These are phyloP conservation scores for Cerrena zonata DNA, from an alignment of 1,284 basidiomycete species.

Conservation along the genomic window DNA sequence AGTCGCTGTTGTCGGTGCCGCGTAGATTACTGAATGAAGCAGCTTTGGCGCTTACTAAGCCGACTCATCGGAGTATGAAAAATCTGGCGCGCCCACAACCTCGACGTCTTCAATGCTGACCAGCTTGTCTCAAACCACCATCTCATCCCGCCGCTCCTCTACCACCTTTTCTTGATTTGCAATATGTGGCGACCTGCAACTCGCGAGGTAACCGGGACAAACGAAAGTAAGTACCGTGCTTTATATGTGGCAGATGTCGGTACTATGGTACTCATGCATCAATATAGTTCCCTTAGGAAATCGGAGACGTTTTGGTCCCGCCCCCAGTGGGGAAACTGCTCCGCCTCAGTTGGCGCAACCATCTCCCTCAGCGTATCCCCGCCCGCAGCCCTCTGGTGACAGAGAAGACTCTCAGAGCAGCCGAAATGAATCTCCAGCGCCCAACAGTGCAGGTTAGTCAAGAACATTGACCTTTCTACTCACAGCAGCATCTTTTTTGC, in stretches of 20 bases:
- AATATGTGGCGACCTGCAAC: constrained; percentile 86
- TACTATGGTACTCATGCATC: constrained; percentile 14
- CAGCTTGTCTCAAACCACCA: not conserved
- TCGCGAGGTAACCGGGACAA: constrained; percentile 76
- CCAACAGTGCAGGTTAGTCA: constrained; percentile 30
- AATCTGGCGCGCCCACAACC: not conserved
- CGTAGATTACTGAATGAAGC: not conserved
- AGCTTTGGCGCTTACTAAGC: constrained; percentile 16
- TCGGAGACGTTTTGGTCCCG: constrained; percentile 83
- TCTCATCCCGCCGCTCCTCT: constrained; percentile 1
- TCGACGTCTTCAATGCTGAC: constrained; percentile 4
- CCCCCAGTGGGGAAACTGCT: constrained; percentile 65
- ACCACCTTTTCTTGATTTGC: constrained; percentile 31
- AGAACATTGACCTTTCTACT: constrained; percentile 12
- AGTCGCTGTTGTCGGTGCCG: constrained; percentile 1
- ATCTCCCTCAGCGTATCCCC: constrained; percentile 76
- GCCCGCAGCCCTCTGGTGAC: constrained; percentile 49
- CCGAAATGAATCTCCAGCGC: constrained; percentile 42
- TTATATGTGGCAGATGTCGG: constrained; percentile 10
- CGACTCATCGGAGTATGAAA: constrained; percentile 17
- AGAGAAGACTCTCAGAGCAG: constrained; percentile 45
- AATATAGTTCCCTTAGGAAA: constrained; percentile 70
- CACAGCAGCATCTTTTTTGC: constrained; percentile 14
- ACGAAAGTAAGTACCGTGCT: constrained; percentile 52
- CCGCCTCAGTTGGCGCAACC: constrained; percentile 81